A percentile compares a stretch with the other conserved stretches of the same genome.
phyloP scores from a whole-genome alignment of 352 stramenopile genomes.

The Phytophthora litchii region DNA sequence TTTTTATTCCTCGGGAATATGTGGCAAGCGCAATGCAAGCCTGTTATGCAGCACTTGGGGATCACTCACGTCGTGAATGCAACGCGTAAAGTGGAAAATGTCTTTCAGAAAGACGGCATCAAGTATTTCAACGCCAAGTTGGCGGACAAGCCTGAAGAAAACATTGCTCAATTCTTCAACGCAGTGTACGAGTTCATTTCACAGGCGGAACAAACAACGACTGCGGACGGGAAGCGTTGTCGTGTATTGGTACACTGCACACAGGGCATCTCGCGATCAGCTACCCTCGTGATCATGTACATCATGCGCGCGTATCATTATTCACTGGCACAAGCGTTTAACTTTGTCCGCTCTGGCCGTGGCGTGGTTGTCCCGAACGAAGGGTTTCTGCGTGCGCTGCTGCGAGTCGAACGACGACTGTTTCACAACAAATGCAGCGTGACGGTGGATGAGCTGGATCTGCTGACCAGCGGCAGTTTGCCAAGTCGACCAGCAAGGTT shows the following conservation, averaged over 20 bases:
- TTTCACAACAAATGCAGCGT: constrained; percentile 55
- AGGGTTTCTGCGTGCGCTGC: constrained; percentile 56
- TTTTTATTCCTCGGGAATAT: constrained; percentile 80
- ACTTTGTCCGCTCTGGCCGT: constrained; percentile 49
- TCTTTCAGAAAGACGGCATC: constrained; percentile 51
- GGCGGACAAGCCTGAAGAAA: constrained; percentile 43
- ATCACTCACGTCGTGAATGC: constrained; percentile 82
- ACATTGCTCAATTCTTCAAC: constrained; percentile 59
- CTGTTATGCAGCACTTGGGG: constrained; percentile 59
- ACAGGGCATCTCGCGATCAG: constrained; percentile 71
- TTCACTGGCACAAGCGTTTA: constrained; percentile 72
- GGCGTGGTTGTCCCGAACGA: constrained; percentile 68
- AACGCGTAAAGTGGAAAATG: constrained; percentile 59
- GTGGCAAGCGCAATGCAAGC: constrained; percentile 65
- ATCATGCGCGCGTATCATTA: constrained; percentile 62
- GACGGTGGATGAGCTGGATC: constrained; percentile 53
- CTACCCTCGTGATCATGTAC: constrained; percentile 74
- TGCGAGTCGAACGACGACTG: constrained; percentile 55
- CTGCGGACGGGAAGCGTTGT: constrained; percentile 21
- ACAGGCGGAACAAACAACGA: constrained; percentile 22
- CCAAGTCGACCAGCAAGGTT: constrained; percentile 33
- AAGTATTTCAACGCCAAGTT: constrained; percentile 72
- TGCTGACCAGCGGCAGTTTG: constrained; percentile 48
- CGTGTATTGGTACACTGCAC: constrained; percentile 78
- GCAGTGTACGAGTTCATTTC: constrained; percentile 55